Evolutionary conservation across 352 stramenopile species (phyloP).

Genomic region (Halophytophthora batemanensis): DNA sequence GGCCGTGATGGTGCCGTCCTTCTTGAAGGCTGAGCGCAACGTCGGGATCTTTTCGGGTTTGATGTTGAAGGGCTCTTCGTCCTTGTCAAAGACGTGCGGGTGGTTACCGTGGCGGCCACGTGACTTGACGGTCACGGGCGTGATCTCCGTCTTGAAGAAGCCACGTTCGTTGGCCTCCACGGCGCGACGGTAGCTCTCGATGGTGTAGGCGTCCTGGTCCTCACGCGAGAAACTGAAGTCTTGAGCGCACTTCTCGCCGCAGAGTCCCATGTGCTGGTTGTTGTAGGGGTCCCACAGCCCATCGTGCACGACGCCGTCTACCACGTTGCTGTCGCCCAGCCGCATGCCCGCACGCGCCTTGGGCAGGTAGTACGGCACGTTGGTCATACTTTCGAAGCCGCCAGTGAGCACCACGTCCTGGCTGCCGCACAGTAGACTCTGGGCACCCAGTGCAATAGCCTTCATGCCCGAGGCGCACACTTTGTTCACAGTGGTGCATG

Average conservation of each 20-base stretch:
- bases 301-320: slow-evolving; percentile 93
- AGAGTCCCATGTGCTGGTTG: slow-evolving; percentile 94
- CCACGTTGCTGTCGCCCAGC: slow-evolving; percentile 89
- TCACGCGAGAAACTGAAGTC: slow-evolving; percentile 92
- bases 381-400: slow-evolving; percentile 98
- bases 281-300: slow-evolving; percentile 98
- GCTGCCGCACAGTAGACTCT: slow-evolving; percentile 87
- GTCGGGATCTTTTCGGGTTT: slow-evolving; percentile 91
- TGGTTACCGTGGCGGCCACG: slow-evolving; percentile 38
- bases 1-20: slow-evolving; percentile 95
- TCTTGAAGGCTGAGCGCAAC: slow-evolving; percentile 93
- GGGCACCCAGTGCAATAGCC: slow-evolving; percentile 72
- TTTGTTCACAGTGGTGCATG: slow-evolving; percentile 99
- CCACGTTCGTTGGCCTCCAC: slow-evolving; percentile 72
- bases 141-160: slow-evolving; percentile 90
- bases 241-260: slow-evolving; percentile 92
- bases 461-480: slow-evolving; percentile 97
- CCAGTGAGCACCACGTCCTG: slow-evolving; percentile 91
- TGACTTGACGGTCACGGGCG: slow-evolving; percentile 81
- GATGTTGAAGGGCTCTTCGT: slow-evolving; percentile 93
- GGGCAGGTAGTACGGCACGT: slow-evolving; percentile 96
- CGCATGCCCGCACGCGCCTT: slow-evolving; percentile 90
- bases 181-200: slow-evolving; percentile 90
- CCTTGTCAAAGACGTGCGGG: slow-evolving; percentile 69
- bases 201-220: slow-evolving; percentile 95